These are phyloP conservation scores for Pleurotus pulmonarius DNA, from an alignment of 768 basidiomycete genomes.

Conservation along the genomic window DNA sequence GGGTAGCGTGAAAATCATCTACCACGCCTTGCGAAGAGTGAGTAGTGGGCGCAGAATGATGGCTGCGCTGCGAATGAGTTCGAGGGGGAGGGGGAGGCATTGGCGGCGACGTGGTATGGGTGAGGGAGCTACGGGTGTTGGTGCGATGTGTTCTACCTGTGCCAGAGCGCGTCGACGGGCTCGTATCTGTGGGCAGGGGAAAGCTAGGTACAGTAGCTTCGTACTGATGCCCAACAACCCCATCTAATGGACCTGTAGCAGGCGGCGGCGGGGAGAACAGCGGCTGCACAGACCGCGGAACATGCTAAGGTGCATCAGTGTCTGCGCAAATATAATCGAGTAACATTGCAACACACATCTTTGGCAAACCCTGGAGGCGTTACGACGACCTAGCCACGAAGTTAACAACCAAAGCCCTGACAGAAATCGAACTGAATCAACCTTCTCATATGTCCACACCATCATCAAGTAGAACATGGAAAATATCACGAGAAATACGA, in stretches of 20 bases:
- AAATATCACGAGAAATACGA: constrained; percentile 64
- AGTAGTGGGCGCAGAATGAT: not conserved
- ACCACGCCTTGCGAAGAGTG: not conserved
- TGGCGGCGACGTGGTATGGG: not conserved
- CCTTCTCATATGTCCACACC: constrained; percentile 77
- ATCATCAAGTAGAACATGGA: constrained; percentile 62
- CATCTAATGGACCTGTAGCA: not conserved
- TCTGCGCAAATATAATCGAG: not conserved
- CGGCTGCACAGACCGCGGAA: constrained; percentile 22
- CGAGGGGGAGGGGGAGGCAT: not conserved
- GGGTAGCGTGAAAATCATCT: not conserved
- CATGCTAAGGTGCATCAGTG: constrained; percentile 17
- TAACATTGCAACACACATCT: constrained; percentile 43
- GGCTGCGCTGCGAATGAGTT: not conserved
- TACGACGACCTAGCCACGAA: constrained; percentile 46
- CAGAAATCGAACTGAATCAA: constrained; percentile 24
- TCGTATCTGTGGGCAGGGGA: not conserved
- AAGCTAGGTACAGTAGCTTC: not conserved
- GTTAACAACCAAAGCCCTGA: constrained; percentile 1
- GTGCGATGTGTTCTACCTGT: not conserved
- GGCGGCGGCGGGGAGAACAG: constrained; percentile 15
- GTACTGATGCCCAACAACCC: not conserved
- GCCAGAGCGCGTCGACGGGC: not conserved
- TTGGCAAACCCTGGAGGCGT: constrained; percentile 68
- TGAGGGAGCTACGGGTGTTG: not conserved